A percentile compares a stretch with the other conserved stretches of the same genome.
phyloP scores from a whole-genome alignment of 2,329 filamentous ascomycete genomes.

The Hirsutella minnesotensis region DNA sequence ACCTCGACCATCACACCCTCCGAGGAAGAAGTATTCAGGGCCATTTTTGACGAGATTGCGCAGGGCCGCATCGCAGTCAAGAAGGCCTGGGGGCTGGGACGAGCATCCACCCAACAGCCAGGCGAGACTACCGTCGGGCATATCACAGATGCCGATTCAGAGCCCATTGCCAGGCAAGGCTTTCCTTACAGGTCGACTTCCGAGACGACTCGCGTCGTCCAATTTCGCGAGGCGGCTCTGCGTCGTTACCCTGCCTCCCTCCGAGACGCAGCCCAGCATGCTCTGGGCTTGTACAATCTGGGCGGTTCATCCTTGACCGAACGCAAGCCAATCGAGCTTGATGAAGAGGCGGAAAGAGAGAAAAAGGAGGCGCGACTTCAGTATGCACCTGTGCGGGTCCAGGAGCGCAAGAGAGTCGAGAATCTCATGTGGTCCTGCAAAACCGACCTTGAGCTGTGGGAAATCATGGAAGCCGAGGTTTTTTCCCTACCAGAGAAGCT shows the following conservation, averaged over 20 bases:
- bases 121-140: neutral
- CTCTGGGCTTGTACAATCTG: slow-evolving; percentile 25
- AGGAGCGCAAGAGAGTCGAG: slow-evolving; percentile 42
- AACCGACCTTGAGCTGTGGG: slow-evolving; percentile 56
- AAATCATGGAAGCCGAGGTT: slow-evolving; percentile 53
- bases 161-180: slow-evolving; percentile 8
- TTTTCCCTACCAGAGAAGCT: slow-evolving; percentile 48
- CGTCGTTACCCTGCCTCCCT: slow-evolving; percentile 25
- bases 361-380: slow-evolving; percentile 21
- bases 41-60: slow-evolving; percentile 38
- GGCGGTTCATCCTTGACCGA: slow-evolving; percentile 2
- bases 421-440: slow-evolving; percentile 38
- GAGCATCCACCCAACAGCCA: neutral
- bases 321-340: neutral
- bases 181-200: slow-evolving; percentile 20
- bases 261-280: slow-evolving; percentile 25
- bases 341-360: slow-evolving; percentile 14
- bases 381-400: slow-evolving; percentile 24
- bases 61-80: slow-evolving; percentile 17
- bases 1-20: slow-evolving; percentile 43
- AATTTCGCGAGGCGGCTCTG: slow-evolving; percentile 23
- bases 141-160: neutral
- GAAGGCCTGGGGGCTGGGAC: slow-evolving; percentile 6
- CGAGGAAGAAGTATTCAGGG: slow-evolving; percentile 46
- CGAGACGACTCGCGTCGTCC: slow-evolving; percentile 19